Conservation (phyloP, 192 early-diverging fungal species). For the Piromyces sp. region DNA sequence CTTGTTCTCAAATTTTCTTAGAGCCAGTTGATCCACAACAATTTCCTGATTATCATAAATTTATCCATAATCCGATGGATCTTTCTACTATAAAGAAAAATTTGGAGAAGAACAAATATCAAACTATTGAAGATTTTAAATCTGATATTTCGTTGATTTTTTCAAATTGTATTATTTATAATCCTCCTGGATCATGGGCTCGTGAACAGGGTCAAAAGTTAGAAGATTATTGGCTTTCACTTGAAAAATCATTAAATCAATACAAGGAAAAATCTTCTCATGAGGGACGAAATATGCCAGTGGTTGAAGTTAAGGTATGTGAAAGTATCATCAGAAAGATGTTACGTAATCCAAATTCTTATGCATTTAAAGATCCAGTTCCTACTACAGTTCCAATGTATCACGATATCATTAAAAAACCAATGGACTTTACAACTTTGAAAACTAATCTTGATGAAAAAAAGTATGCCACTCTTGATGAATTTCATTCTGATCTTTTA, state of each 20-base stretch:
- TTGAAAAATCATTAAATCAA: not conserved
- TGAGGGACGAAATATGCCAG: not conserved
- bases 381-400: conserved; percentile 48
- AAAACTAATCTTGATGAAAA: conserved; percentile 44
- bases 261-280: not conserved
- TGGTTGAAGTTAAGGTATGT: conserved; percentile 5
- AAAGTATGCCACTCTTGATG: conserved; percentile 37
- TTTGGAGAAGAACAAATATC: conserved; percentile 2
- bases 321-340: conserved; percentile 8
- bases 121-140: not conserved
- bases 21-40: conserved; percentile 20
- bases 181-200: not conserved
- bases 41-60: conserved; percentile 3
- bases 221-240: not conserved
- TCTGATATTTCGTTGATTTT: not conserved
- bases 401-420: conserved; percentile 45
- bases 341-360: conserved; percentile 12
- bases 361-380: conserved; percentile 55
- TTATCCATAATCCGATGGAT: not conserved
- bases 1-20: conserved; percentile 17
- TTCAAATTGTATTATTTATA: conserved; percentile 2
- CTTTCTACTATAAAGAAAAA: conserved; percentile 3
- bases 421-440: conserved; percentile 58
- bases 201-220: not conserved
- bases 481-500: conserved; percentile 57